Conservation (phyloP, 1,284 basidiomycete species). For the Fistulinella cinereoalba region DNA sequence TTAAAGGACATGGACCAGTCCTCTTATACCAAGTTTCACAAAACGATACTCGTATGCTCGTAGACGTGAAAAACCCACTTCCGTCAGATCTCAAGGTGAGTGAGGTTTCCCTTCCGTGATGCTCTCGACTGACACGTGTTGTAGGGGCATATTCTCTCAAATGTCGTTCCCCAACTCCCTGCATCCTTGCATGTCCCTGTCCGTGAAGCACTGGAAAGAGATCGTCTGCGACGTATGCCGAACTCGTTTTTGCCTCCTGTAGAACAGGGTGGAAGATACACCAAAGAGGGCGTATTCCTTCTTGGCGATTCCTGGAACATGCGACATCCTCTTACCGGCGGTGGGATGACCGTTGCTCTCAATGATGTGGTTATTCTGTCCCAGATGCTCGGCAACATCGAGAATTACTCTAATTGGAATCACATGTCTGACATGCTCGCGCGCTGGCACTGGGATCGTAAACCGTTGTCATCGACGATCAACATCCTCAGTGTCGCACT, state of each 20-base stretch:
- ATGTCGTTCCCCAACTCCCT: constrained; percentile 82
- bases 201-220: constrained; percentile 59
- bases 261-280: constrained; percentile 63
- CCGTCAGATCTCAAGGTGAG: constrained; percentile 79
- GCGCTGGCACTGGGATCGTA: constrained; percentile 84
- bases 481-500: constrained; percentile 90
- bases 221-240: constrained; percentile 89
- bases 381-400: constrained; percentile 52
- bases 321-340: constrained; percentile 97
- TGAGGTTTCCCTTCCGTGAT: not conserved
- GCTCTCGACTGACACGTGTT: not conserved
- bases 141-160: constrained; percentile 66
- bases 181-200: constrained; percentile 62
- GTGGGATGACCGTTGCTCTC: constrained; percentile 93
- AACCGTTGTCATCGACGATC: constrained; percentile 77
- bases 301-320: constrained; percentile 99
- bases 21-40: constrained; percentile 79
- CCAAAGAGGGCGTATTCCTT: constrained; percentile 77
- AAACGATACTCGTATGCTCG: constrained; percentile 85
- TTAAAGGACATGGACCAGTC: constrained; percentile 63
- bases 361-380: constrained; percentile 79
- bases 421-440: constrained; percentile 56
- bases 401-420: constrained; percentile 61
- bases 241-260: constrained; percentile 91
- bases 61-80: constrained; percentile 87